Percentiles rank a stretch among this genome's conserved stretches.
Conservation (phyloP, 257 asterid genomes). For the Plectranthus barbatus region DNA sequence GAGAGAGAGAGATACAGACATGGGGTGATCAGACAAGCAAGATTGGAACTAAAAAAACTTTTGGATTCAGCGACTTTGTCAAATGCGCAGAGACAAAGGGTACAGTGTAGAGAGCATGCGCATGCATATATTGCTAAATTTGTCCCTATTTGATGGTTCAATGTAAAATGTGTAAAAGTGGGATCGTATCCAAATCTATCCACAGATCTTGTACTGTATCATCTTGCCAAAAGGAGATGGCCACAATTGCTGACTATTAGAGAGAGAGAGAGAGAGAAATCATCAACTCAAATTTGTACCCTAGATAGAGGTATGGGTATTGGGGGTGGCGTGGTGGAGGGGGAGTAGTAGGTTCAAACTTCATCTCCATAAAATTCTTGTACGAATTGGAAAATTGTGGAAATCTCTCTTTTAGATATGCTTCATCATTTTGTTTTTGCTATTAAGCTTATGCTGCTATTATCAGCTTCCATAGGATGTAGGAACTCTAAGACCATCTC, state of each 20-base stretch:
- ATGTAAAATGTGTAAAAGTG: neutral
- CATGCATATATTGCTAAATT: neutral
- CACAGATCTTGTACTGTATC: too few relatives aligned
- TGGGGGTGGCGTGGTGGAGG: too few relatives aligned
- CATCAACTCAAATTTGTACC: too few relatives aligned
- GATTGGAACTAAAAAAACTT: neutral
- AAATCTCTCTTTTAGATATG: conserved; percentile 8
- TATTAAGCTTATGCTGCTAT: neutral
- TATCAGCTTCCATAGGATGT: too few relatives aligned
- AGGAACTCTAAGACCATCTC: too few relatives aligned
- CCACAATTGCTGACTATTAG: too few relatives aligned
- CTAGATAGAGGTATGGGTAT: too few relatives aligned
- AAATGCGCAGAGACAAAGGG: neutral
- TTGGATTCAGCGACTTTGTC: conserved; percentile 17
- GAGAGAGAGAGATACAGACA: neutral
- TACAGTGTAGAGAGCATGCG: too few relatives aligned
- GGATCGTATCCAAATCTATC: too few relatives aligned
- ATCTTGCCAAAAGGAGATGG: neutral
- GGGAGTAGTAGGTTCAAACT: too few relatives aligned
- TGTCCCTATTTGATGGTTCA: neutral
- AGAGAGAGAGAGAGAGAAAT: too few relatives aligned
- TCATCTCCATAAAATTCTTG: neutral
- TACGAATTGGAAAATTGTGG: conserved; percentile 2
- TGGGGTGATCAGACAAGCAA: neutral
- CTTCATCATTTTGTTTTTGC: neutral